Evolutionary conservation across 768 basidiomycete species (phyloP), one percentile per base, ranked within the genome.

Genomic region (Austroboletus eburneus): DNA sequence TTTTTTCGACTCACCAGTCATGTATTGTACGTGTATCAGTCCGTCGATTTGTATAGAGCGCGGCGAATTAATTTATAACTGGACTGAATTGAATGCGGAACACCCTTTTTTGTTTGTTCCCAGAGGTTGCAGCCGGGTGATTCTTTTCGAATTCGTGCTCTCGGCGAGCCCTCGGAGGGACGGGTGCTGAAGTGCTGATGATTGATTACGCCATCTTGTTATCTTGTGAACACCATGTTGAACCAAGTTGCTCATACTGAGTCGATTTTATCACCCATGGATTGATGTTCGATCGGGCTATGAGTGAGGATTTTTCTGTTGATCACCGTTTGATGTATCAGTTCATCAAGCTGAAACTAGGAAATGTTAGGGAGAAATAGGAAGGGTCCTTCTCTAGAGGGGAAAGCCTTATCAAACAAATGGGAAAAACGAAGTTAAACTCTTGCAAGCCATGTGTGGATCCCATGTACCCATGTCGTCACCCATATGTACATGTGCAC

Each of bases 311-410:
- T 25, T 23, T 49, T 33, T 18, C 21, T 14, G 16, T 20, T 23
- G 13, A 29, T 25, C 10, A 29, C 30, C 22, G 25, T 39, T 43
- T 40, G 38, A 50, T 43, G 27, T 16, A 51, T 44, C 49, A 33
- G 14, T 51, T 27, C 30, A 7, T 32, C 30, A 32, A 7, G 30
- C 12, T 32, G 30, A 13, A 10, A 9, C 30, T 32, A 14, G 30
- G 30, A 32, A 32, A 13, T 13, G 30, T 32, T 32, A 32, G 5
- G 30, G 30, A 4, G 25, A 35, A 27, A 10, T 24, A 40, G 38
- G 36, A 39, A 36, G 23, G 16, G 16, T 34, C 37, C 24, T 42
- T 17, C 29, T 42, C 30, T 4, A 24, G 18, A 27, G 25, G 30
- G 30, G 29, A 38, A 29, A 17, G n/a, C 32, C 29, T 30, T 13